phyloP scores from a whole-genome alignment of 1,284 basidiomycete species.

The Sporisorium iseilematis-ciliati region DNA sequence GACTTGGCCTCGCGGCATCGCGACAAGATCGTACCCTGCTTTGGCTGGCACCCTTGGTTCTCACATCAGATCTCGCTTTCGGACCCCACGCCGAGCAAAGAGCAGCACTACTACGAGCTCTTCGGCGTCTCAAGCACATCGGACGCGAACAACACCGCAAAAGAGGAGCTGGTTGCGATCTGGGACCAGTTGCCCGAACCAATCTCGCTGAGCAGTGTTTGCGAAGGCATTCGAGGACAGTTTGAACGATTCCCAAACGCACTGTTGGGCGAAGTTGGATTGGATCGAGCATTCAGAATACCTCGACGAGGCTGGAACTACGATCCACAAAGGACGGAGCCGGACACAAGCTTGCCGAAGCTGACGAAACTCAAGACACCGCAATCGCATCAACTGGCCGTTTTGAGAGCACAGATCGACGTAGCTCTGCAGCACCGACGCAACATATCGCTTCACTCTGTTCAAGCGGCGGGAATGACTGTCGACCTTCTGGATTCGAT shows the following conservation, averaged over 20 bases:
- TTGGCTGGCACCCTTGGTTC: constrained; percentile 66
- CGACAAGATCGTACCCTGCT: constrained; percentile 51
- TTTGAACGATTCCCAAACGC: constrained; percentile 56
- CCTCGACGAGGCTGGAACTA: constrained; percentile 48
- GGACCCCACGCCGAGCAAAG: constrained; percentile 29
- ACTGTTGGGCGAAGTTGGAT: constrained; percentile 64
- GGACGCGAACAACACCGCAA: background rate
- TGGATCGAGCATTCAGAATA: constrained; percentile 64
- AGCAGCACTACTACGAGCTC: constrained; percentile 51
- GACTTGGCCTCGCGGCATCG: constrained; percentile 33
- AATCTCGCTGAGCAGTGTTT: constrained; percentile 35
- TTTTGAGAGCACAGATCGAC: constrained; percentile 57
- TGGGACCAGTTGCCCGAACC: constrained; percentile 57
- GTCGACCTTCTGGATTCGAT: constrained; percentile 49
- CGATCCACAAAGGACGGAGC: constrained; percentile 21
- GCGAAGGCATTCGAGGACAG: constrained; percentile 30
- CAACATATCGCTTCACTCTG: constrained; percentile 65
- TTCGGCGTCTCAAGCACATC: constrained; percentile 16
- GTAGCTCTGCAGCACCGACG: constrained; percentile 52
- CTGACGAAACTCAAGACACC: constrained; percentile 60
- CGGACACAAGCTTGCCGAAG: constrained; percentile 9
- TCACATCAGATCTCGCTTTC: constrained; percentile 58
- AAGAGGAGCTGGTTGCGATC: constrained; percentile 43
- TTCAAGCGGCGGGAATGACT: constrained; percentile 59
- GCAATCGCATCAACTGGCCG: constrained; percentile 57